Base-by-base conservation (phyloP, 768 basidiomycete genomes). In the Gloeophyllum trabeum region DNA sequence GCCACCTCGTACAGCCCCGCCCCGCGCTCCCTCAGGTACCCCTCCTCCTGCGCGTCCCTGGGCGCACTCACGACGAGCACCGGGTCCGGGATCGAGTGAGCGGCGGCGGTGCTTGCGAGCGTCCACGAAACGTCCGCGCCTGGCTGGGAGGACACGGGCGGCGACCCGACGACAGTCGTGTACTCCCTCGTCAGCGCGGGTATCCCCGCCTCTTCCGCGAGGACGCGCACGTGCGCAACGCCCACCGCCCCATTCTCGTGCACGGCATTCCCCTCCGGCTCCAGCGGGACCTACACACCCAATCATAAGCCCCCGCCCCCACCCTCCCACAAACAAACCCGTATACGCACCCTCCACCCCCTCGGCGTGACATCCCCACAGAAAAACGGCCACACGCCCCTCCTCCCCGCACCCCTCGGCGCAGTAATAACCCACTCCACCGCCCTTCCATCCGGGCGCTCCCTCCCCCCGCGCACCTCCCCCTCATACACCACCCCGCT, bases 281-380 rank as follows among this genome's bases (percentile, higher is more conserved):
- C 59, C 1, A 58, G 52, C 4, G 75, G 75, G 1, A 79, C 78
- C 75, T 79, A 46, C 4, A 26, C 16, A 14, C 7, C 25, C 6
- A 2, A 4, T 7, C 16, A 41, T 34, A 46, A 28, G 14, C 13
- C 16, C 19, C 5, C 19, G 21, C 12, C 21, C 24, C 10, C 14
- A 6, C 4, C 3, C 5, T 21, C 19, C 12, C 16, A 22, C 19
- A 24, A 37, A 36, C 5, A 5, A 38, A 21, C 41, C 19, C 20
- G n/a, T 24, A 23, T 18, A 60, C 73, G 14, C 49, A 80, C 84
- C 56, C 83, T 64, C 57, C 68, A 66, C 2, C 57, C 48, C 39
- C 82, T 61, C 2, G 79, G 73, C 3, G 81, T 83, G 2, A 82
- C 60, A 51, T 86, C 83, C 10, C 79, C 79, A 50, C 84, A 86